Evolutionary conservation across 202 grass and related monocot species (phyloP).

Genomic region (Schoenoplectus tabernaemontani): DNA sequence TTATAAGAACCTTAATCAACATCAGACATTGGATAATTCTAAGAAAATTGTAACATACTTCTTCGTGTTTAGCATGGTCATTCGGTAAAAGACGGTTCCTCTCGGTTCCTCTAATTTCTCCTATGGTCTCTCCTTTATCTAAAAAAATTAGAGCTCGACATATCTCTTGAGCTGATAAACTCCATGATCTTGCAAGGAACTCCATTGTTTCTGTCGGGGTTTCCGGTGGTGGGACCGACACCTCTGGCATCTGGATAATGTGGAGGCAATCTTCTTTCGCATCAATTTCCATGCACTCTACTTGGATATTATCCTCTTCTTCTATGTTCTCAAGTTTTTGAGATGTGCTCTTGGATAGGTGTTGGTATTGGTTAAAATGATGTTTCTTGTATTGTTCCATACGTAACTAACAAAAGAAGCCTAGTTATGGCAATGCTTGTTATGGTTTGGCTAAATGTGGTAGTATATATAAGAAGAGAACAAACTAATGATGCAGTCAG

Average conservation of each 20-base stretch:
- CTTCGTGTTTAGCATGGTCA: slow-evolving; percentile 11
- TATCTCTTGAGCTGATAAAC: slow-evolving; percentile 78
- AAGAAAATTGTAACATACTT: slow-evolving; percentile 19
- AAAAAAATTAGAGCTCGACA: slow-evolving; percentile 65
- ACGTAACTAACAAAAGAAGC: not conserved
- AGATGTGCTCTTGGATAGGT: slow-evolving; percentile 22
- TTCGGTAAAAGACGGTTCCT: not conserved
- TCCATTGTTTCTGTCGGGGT: slow-evolving; percentile 95
- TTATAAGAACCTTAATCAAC: not conserved
- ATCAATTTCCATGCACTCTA: slow-evolving; percentile 17
- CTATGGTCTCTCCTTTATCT: slow-evolving; percentile 28
- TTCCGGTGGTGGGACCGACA: slow-evolving; percentile 57
- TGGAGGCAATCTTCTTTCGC: slow-evolving; percentile 7
- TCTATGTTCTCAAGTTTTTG: slow-evolving; percentile 60
- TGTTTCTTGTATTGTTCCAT: slow-evolving; percentile 43
- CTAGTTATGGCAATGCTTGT: not conserved
- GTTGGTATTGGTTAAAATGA: slow-evolving; percentile 28
- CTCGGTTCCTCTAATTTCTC: slow-evolving; percentile 11
- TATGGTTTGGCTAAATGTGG: slow-evolving; percentile 5
- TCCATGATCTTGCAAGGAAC: slow-evolving; percentile 84
- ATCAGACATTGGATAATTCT: not conserved
- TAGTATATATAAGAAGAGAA: slow-evolving; percentile 25
- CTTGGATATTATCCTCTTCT: slow-evolving; percentile 39
- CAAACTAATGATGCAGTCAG: slow-evolving; percentile 8
- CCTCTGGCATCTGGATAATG: slow-evolving; percentile 29